Percentiles rank a stretch among this genome's conserved stretches.
Evolutionary conservation across 148 eudicot species (phyloP).

Genomic region (Rhododendron ferrugineum): DNA sequence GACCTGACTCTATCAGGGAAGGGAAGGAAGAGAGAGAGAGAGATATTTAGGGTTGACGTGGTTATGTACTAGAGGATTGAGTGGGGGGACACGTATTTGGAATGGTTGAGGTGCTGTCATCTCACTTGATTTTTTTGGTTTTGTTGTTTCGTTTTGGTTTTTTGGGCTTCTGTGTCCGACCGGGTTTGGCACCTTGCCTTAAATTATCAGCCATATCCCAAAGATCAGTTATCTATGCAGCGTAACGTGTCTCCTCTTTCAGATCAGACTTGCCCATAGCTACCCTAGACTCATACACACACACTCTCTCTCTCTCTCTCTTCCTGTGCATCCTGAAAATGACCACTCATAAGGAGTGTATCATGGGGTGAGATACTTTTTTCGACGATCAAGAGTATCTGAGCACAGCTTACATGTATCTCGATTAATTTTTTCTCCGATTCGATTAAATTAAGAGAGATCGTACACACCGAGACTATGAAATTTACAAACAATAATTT

Average conservation of each 20-base stretch:
- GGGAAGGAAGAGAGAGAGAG: not conserved
- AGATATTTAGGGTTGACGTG: not conserved
- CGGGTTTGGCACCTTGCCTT: not conserved
- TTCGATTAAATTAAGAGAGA: not conserved
- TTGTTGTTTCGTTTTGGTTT: not conserved
- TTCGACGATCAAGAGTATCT: too few relatives aligned
- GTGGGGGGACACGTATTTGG: not conserved
- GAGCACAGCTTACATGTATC: fast-evolving
- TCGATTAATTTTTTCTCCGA: not conserved
- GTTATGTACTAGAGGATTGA: not conserved
- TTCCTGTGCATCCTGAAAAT: not conserved
- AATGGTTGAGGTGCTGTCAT: not conserved
- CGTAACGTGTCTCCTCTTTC: not conserved
- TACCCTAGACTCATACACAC: too few relatives aligned
- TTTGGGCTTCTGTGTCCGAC: not conserved
- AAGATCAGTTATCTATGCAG: not conserved
- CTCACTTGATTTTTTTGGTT: not conserved
- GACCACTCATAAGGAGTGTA: not conserved
- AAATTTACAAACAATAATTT: not conserved
- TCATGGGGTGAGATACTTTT: not conserved
- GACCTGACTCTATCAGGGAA: too few relatives aligned
- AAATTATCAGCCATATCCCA: not conserved
- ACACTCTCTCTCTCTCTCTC: not conserved
- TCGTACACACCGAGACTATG: not conserved
- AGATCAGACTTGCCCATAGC: not conserved